Percentiles rank a stretch among this genome's conserved stretches.
Conservation (phyloP, 78 protist genomes). For the Goniomonas avonlea region DNA sequence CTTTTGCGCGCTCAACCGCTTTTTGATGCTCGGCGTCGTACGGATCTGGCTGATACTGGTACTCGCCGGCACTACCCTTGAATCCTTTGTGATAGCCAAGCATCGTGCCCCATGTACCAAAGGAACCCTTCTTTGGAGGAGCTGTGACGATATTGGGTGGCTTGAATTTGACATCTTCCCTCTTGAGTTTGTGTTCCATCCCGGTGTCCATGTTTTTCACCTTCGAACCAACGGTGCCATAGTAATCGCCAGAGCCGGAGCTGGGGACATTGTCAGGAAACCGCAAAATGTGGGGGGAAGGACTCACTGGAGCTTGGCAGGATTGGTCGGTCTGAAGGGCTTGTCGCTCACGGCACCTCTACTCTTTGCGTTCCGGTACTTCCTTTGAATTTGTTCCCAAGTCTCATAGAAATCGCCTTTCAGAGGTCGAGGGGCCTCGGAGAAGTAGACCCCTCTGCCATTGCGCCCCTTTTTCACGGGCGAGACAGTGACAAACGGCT, state of each 20-base stretch:
- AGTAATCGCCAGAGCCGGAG: too few relatives aligned
- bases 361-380: not conserved
- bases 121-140: not conserved
- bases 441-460: not conserved
- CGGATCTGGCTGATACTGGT: slow-evolving; percentile 8
- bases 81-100: not conserved
- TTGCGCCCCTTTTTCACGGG: not conserved
- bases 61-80: slow-evolving; percentile 12
- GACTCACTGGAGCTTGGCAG: too few relatives aligned
- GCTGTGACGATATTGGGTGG: not conserved
- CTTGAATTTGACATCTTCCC: not conserved
- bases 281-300: too few relatives aligned
- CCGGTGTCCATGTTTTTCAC: too few relatives aligned
- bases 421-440: not conserved
- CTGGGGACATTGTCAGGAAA: too few relatives aligned
- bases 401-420: slow-evolving; percentile 5
- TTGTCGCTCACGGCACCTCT: not conserved
- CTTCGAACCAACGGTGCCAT: not conserved
- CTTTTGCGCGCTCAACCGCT: too few relatives aligned
- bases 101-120: not conserved
- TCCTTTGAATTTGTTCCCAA: not conserved
- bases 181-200: too few relatives aligned
- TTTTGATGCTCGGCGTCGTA: slow-evolving; percentile 1
- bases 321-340: not conserved
- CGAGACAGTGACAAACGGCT: too few relatives aligned